Evolutionary conservation across 768 basidiomycete genomes (phyloP), one percentile per base, ranked within the genome.

Genomic region (Austroboletus eburneus): DNA sequence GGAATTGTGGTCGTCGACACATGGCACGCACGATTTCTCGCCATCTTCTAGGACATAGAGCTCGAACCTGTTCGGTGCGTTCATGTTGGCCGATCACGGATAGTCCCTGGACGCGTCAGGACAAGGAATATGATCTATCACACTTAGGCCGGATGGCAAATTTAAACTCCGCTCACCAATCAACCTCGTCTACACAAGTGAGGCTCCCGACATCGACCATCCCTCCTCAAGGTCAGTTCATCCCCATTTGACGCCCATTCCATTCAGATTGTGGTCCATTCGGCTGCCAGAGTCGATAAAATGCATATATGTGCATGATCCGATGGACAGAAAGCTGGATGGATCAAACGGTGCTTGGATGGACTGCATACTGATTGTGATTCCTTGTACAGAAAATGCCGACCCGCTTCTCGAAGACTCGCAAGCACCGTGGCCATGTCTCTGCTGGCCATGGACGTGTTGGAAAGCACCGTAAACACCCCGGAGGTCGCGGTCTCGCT

Each of bases 371-470:
- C 55, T 60, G 39, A 62, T 55, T 22, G 43, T 55, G 29, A 45
- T 48, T 36, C 14, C 17, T 37, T 45, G 39, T 48, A 45, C 57
- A 77, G 71, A 72, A 74, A 72, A 97, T 96, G 96, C 96, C 96
- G 71, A 91, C 94, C 70, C 92, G 80, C 69, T 78, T 93, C 76
- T 79, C 85, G 63, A 97, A 97, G 76, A 98, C 95, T 72, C 87
- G 95, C 76, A 99, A 99, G 77, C 94, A 96, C 76, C 84, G 95
- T 67, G 95, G 95, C 63, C 94, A 98, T 78, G 94, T 99, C 63
- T 99, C 95, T 59, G 93, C 94, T 68, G 96, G 96, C 77, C 87
- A 98, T 74, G 96, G 96, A 71, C 95, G 96, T 88, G 91, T 99
- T 66, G 96, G 96, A 61, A 98, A 98, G 83, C 96, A 99, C 83